Conservation (phyloP, 2,329 filamentous ascomycete species). For the Phialophora tarda region DNA sequence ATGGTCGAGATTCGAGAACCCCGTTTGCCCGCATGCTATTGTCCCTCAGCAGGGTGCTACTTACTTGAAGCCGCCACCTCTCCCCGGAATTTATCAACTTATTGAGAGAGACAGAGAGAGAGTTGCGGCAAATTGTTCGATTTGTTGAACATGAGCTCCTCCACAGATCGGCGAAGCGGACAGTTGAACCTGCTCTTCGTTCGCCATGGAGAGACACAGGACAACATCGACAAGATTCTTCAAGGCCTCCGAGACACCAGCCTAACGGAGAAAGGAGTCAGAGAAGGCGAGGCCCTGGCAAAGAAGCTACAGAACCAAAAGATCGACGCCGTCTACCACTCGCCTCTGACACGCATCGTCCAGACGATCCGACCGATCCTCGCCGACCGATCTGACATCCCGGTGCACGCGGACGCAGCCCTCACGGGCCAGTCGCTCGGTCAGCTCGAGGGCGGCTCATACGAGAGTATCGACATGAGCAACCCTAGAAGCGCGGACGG, state of each 20-base stretch:
- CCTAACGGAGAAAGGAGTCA: constrained; percentile 28
- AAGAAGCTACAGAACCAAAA: constrained; percentile 35
- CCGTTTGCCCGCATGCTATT: not conserved
- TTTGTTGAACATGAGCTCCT: not conserved
- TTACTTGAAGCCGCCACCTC: not conserved
- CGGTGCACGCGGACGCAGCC: constrained; percentile 20
- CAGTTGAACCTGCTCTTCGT: constrained; percentile 31
- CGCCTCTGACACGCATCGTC: constrained; percentile 26
- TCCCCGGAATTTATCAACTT: not conserved
- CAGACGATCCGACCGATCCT: constrained; percentile 29
- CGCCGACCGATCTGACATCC: constrained; percentile 12
- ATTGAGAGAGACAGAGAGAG: not conserved
- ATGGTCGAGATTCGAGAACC: not conserved
- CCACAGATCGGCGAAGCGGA: not conserved
- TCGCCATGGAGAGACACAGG: constrained; percentile 34
- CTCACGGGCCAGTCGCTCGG: constrained; percentile 32
- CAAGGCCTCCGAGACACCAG: constrained; percentile 31
- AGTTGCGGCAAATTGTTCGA: not conserved
- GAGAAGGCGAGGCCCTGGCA: constrained; percentile 24
- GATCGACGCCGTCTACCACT: constrained; percentile 40
- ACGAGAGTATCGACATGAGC: constrained; percentile 31
- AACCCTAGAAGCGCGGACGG: constrained; percentile 31
- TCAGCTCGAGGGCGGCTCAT: constrained; percentile 28
- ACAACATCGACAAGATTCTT: constrained; percentile 30
- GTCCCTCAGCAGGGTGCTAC: not conserved